Evolutionary conservation across 1,284 basidiomycete species (phyloP).

Genomic region (Leccinum ponderosum): DNA sequence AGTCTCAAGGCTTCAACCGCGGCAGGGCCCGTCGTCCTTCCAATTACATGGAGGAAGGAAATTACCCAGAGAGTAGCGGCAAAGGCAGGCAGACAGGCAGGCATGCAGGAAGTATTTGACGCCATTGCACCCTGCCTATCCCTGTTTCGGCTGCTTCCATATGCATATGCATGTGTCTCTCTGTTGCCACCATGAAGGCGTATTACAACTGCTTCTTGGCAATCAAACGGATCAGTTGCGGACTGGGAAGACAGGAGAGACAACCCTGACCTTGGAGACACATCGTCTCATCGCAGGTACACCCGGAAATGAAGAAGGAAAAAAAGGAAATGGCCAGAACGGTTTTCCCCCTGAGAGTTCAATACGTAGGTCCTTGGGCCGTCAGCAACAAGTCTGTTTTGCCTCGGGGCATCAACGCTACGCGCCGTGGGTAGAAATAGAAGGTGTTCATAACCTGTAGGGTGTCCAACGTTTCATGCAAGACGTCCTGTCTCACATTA

Average conservation of each 20-base stretch:
- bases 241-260: slow-evolving; percentile 13
- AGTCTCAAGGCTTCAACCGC: slow-evolving; percentile 27
- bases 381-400: neutral
- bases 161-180: neutral
- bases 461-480: slow-evolving; percentile 9
- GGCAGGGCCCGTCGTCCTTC: slow-evolving; percentile 8
- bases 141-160: slow-evolving; percentile 14
- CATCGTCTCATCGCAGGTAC: slow-evolving; percentile 14
- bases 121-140: slow-evolving; percentile 11
- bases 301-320: slow-evolving; percentile 31
- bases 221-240: slow-evolving; percentile 19
- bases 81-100: neutral
- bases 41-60: slow-evolving; percentile 10
- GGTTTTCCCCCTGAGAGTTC: slow-evolving; percentile 2
- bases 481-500: slow-evolving; percentile 15
- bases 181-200: slow-evolving; percentile 19
- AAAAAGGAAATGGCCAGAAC: neutral
- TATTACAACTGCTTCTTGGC: slow-evolving; percentile 7
- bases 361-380: slow-evolving; percentile 10
- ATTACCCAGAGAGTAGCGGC: slow-evolving; percentile 11
- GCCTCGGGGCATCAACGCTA: slow-evolving; percentile 23
- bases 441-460: slow-evolving; percentile 18
- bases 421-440: slow-evolving; percentile 20
- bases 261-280: slow-evolving; percentile 15
- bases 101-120: slow-evolving; percentile 6